Base-by-base conservation (phyloP, 441 rosid species). In the Populus hybrid region DNA sequence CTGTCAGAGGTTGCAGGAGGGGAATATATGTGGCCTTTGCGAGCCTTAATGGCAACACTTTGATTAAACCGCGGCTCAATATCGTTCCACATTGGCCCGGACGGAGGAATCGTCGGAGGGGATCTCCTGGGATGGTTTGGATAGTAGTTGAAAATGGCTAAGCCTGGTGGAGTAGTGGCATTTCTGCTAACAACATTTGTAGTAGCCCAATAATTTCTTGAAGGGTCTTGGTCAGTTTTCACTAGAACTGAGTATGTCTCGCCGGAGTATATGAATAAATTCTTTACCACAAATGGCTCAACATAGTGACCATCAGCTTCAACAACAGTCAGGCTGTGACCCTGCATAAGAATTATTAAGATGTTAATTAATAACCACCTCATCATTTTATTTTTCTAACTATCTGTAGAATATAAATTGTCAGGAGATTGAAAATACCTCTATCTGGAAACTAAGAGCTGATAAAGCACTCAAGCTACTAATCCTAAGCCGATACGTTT, bases 291-390 rank as follows among this genome's bases (percentile, higher is more conserved):
- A 76, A 92, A 89, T 26, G 95, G 97, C 64, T 91, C 83, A 0
- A 94, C 95, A 59, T 86, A 86, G 80, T 92, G 89, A 31, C 98
- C 98, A 56, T 94, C 97, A 0, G 95, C 85, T 80, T 92, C 97
- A 3, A 92, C 92, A 6, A 94, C 94, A 0, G 97, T 92, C 88
- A 92, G 77, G 63, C 87, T 88, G 70, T 94, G 98, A 53, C 94
- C 97, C 93, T 93, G 83, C 20, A 71, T 1, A 45, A 36, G 7
- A 56, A 31, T 40, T 40, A 40, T 10, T 10, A 10, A 40, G 50
- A 40, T 40, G 50, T 10, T 2, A 40, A 9, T 40, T 40, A 40
- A 40, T 10, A 10, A 40, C 50, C 3, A 11, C 0, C 4, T 11
- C 50, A 10, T 40, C 0, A 35, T 35, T 6, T 35, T 35, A 35